Conservation (phyloP, 2,329 filamentous ascomycete species). For the Aspergillus awamori region DNA sequence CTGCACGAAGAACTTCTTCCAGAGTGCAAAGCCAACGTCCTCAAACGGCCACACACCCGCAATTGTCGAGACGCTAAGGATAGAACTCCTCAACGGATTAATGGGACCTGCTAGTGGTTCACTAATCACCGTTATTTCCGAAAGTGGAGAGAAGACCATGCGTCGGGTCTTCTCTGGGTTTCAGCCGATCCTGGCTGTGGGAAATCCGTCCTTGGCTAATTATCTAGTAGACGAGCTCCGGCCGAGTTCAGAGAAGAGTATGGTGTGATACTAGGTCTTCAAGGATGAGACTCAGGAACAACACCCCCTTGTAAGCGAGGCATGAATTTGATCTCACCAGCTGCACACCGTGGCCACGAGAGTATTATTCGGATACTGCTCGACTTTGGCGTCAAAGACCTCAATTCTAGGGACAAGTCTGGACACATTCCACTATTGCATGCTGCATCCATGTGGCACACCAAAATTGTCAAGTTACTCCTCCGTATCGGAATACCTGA, state of each 20-base stretch:
- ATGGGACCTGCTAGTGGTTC: slow-evolving; percentile 39
- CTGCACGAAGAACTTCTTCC: neutral
- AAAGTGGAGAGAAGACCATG: slow-evolving; percentile 25
- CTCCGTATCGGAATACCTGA: neutral
- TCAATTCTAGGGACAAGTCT: neutral
- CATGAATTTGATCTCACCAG: neutral
- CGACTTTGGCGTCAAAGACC: neutral
- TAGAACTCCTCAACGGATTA: neutral
- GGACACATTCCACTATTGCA: neutral
- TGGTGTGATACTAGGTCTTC: slow-evolving; percentile 48
- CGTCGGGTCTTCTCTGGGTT: slow-evolving; percentile 29
- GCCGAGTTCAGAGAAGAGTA: neutral
- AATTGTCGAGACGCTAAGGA: neutral
- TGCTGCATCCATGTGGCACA: neutral
- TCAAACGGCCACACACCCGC: neutral
- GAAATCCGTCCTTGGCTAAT: slow-evolving; percentile 31
- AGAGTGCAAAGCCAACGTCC: neutral
- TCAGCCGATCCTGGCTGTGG: slow-evolving; percentile 34
- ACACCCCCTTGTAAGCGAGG: slow-evolving; percentile 26
- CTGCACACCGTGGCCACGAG: neutral
- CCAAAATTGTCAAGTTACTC: neutral
- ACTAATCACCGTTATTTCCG: slow-evolving; percentile 27
- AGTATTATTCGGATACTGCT: neutral
- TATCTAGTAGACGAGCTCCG: slow-evolving; percentile 19
- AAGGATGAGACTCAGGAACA: slow-evolving; percentile 47